Percentiles rank a stretch among this genome's conserved stretches.
phyloP scores from a whole-genome alignment of 2,329 filamentous ascomycete species.

The Verticillium tricorpus region DNA sequence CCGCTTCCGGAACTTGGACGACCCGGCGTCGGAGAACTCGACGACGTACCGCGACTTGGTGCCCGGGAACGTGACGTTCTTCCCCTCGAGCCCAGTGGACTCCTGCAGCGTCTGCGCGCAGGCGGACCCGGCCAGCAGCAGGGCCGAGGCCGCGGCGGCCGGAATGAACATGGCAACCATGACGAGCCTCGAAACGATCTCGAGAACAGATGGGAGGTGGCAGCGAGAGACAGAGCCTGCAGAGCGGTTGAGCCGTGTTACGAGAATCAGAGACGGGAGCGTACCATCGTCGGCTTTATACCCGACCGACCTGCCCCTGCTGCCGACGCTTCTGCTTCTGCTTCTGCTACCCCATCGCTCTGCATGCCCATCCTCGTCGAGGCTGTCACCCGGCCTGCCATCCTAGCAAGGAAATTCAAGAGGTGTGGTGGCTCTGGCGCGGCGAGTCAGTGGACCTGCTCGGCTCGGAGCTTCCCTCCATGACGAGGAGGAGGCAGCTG shows the following conservation, averaged over 20 bases:
- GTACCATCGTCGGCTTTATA: background rate
- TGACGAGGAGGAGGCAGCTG: background rate
- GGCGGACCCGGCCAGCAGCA: background rate
- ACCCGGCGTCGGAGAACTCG: slow-evolving; percentile 1
- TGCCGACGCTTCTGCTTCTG: background rate
- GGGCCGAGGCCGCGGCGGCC: background rate
- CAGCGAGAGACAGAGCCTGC: background rate
- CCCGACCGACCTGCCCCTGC: background rate
- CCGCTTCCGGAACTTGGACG: slow-evolving; percentile 1
- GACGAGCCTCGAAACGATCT: too few species aligned
- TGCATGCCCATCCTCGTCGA: background rate
- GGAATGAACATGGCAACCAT: background rate
- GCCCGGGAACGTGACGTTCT: background rate
- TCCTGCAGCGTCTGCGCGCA: background rate
- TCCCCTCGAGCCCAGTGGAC: background rate
- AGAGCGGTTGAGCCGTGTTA: background rate
- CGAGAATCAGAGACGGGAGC: background rate
- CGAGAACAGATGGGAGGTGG: too few species aligned
- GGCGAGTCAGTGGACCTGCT: background rate
- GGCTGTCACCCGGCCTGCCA: background rate
- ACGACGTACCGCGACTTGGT: background rate
- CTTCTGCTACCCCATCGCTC: background rate
- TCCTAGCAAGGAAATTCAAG: background rate
- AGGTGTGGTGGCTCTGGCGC: background rate
- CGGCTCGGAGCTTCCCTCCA: background rate